Evolutionary conservation across 2,329 filamentous ascomycete genomes (phyloP), one percentile per base, ranked within the genome.

Genomic region (Colletotrichum sp.): DNA sequence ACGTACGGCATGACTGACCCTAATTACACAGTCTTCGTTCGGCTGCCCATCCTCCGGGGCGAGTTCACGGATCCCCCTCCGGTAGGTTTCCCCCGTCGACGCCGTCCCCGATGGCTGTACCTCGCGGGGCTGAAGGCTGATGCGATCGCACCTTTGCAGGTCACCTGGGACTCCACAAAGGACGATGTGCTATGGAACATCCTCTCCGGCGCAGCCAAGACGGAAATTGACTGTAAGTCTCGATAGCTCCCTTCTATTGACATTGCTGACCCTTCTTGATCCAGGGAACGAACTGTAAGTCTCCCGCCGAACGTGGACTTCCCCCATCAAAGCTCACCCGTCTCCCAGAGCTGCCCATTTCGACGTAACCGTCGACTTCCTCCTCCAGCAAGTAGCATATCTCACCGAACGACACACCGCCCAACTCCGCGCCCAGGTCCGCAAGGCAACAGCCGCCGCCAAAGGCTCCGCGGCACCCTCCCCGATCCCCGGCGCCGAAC

Each of bases 321-420:
- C 12, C 76, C 68, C 80, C 70, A 30, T 72, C 44, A 79, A 79
- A 76, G n/a, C 57, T 64, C 24, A 76, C 62, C 26, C 18, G n/a
- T 16, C 24, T 18, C 5, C 10, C 79, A 94, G 94, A 82, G 95
- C 95, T 63, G 88, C 91, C 68, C 89, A 92, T 62, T 98, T 98
- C 85, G 91, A 96, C 78, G 96, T 98, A 24, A 94, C 95, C 30
- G 92, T 98, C 74, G 91, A 95, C 55, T 99, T 99, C 81, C 90
- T 99, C 36, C 91, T 98, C 18, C 95, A 98, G 83, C 96, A 99
- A 85, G 96, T 96, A 78, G 96, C 95, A 84, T 98, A 96, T 91
- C 91, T 99, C 8, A 98, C 97, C 82, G 96, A 99, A 83, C 91
- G 95, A 68, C 95, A 99, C 86, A 91, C 98, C 32, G 95, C 95